Evolutionary conservation across 176 grass and related monocot genomes (phyloP), one percentile per base, ranked within the genome.

Genomic region (Raddia guianensis): DNA sequence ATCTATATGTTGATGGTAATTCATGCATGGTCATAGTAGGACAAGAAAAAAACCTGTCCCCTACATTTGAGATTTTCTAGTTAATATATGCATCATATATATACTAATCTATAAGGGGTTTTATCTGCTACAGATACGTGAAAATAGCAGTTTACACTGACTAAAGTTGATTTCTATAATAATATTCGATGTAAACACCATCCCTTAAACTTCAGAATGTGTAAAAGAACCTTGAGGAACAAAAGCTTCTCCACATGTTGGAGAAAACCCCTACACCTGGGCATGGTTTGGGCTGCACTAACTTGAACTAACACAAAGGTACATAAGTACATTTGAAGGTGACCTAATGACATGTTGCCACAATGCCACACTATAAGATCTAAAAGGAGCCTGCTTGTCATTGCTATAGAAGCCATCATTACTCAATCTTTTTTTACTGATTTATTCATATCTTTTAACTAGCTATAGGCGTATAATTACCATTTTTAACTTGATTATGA

Each of bases 331-430:
- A 62, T 48, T 13, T 14, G 15, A 33, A 70, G 20, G 14, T 73
- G 37, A 79, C 16, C 37, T 0, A 4, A 14, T 69, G 33, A 70
- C 32, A 61, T 3, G 33, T 12, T 62, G 21, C 52, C 15, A 72
- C 32, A 9, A 3, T 21, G 13, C 63, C 34, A 20, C 12, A 6
- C 9, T 50, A 46, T 56, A 45, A 56, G 51, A 45, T 20, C 12
- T 43, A 43, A 66, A 68, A 56, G 9, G n/a, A 12, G 48, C 6
- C 34, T 51, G 19, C 55, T 77, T 16, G 7, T 64, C 33, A 13
- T 84, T 84, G 54, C 47, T 15, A 15, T 49, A 62, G 63, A 84
- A 43, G 16, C 12, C 64, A 32, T 37, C 42, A 5, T 69, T 61
- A 51, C 18, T 63, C 13, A 68, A 16, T 7, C 45, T 49, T 78